Evolutionary conservation across 228 moss, liverwort and hornwort genomes (phyloP), one percentile per base, ranked within the genome.

Genomic region (Sphagnum magellanicum): DNA sequence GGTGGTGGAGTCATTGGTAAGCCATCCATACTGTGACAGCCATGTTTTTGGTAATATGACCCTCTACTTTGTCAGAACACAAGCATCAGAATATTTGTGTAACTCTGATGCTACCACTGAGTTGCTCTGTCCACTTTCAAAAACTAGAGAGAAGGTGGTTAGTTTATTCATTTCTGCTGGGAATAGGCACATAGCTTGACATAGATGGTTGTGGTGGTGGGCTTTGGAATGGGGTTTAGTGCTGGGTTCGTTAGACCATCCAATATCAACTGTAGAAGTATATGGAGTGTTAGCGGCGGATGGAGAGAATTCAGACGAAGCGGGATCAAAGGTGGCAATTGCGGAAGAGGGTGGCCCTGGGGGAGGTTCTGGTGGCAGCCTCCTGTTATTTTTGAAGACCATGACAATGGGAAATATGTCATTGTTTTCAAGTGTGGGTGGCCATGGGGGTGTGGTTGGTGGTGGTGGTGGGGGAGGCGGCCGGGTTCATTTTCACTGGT

Each of bases 401-500:
- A 75, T 98, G 68, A 80, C 77, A 0, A 88, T 98, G 72, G 87
- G 87, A 65, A 98, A 90, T 73, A 85, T 79, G 68, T 93, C 97
- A 47, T 60, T 87, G 49, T 72, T 98, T 10, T 90, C 93, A 10
- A 88, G 87, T 74, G 90, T 84, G 55, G 97, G 97, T 63, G 97
- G 97, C 62, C 71, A 80, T 68, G 97, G 97, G 62, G 90, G 88
- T 63, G 70, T 76, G 47, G 74, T 85, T 46, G 97, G 97, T 59
- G 97, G 97, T 67, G 97, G 97, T 55, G 97, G 97, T 59, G 97
- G 97, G 32, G 93, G 82, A 65, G 97, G 97, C 60, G 97, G 97
- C 17, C 80, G 97, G 61, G 82, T 98, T 16, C 97, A 98, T 74
- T 91, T 98, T 77, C 93, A 98, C 69, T 98, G 97, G 97, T 88